These are phyloP conservation scores for Lactifluus hygrophoroides DNA, from an alignment of 768 basidiomycete species.

Conservation along the genomic window DNA sequence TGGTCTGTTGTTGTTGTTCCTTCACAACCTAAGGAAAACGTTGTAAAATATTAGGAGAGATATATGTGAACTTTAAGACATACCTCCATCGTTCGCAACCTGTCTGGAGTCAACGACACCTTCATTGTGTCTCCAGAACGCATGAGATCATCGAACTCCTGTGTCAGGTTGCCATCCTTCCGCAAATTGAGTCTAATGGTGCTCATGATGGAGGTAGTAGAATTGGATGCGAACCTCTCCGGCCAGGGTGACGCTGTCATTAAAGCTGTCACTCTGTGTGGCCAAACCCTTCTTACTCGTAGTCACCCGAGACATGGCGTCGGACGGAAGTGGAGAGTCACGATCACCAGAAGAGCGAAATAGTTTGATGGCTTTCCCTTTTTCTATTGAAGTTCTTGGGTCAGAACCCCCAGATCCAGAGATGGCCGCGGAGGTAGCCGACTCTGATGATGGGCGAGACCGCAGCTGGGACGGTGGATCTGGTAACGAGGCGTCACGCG, in stretches of 20 bases:
- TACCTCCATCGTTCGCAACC: constrained; percentile 90
- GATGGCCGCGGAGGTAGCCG: constrained; percentile 24
- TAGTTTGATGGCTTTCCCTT: constrained; percentile 51
- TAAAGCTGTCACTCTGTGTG: constrained; percentile 6
- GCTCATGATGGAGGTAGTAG: not conserved
- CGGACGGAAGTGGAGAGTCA: constrained; percentile 16
- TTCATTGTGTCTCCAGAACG: constrained; percentile 87
- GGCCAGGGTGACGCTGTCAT: constrained; percentile 9
- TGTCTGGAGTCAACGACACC: constrained; percentile 90
- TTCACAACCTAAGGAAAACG: not conserved
- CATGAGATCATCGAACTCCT: constrained; percentile 93
- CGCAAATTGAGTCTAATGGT: not conserved
- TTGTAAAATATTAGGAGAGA: constrained; percentile 6
- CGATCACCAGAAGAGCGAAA: constrained; percentile 40
- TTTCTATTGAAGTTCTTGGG: constrained; percentile 48
- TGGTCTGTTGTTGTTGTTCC: not conserved
- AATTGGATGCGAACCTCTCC: constrained; percentile 21
- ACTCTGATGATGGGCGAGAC: constrained; percentile 35
- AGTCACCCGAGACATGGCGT: constrained; percentile 26
- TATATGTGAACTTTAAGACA: constrained; percentile 25
- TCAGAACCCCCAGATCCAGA: constrained; percentile 16
- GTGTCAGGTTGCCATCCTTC: constrained; percentile 31
- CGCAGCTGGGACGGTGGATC: constrained; percentile 23
- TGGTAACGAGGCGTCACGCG: constrained; percentile 10
- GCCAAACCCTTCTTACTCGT: constrained; percentile 1